Conservation (phyloP, 2,329 filamentous ascomycete genomes). For the Fusarium pseudoanthophilum region DNA sequence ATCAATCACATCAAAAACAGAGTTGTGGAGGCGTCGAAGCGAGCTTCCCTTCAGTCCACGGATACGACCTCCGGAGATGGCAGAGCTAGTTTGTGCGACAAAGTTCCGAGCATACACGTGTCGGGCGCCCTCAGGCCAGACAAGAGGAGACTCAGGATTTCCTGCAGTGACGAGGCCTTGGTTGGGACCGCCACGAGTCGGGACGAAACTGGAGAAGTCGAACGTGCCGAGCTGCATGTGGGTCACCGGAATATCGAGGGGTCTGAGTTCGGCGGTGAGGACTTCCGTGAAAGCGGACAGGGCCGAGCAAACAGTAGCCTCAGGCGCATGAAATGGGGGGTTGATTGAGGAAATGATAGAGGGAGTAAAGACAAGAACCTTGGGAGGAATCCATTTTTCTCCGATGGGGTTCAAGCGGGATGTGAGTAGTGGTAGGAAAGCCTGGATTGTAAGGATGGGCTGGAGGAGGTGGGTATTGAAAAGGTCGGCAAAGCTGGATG, state of each 20-base stretch:
- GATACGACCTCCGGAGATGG: conserved; percentile 66
- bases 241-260: conserved; percentile 80
- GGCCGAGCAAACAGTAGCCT: conserved; percentile 86
- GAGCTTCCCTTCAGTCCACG: conserved; percentile 75
- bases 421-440: conserved; percentile 84
- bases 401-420: conserved; percentile 65
- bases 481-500: conserved; percentile 86
- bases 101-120: conserved; percentile 72
- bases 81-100: conserved; percentile 63
- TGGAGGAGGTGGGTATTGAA: conserved; percentile 93
- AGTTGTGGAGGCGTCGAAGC: conserved; percentile 82
- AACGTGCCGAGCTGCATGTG: conserved; percentile 93
- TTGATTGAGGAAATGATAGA: conserved; percentile 83
- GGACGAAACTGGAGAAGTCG: conserved; percentile 77
- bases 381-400: conserved; percentile 66
- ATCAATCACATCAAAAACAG: conserved; percentile 89
- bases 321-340: conserved; percentile 84
- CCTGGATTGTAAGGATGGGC: conserved; percentile 87
- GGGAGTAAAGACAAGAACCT: conserved; percentile 81
- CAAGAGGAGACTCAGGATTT: conserved; percentile 60
- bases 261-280: conserved; percentile 80
- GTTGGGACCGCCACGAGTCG: conserved; percentile 51
- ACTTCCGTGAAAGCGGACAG: conserved; percentile 88
- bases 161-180: conserved; percentile 56
- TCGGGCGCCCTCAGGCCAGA: conserved; percentile 72